These are phyloP conservation scores for Botrytis elliptica DNA, from an alignment of 2,329 filamentous ascomycete genomes.

Conservation along the genomic window DNA sequence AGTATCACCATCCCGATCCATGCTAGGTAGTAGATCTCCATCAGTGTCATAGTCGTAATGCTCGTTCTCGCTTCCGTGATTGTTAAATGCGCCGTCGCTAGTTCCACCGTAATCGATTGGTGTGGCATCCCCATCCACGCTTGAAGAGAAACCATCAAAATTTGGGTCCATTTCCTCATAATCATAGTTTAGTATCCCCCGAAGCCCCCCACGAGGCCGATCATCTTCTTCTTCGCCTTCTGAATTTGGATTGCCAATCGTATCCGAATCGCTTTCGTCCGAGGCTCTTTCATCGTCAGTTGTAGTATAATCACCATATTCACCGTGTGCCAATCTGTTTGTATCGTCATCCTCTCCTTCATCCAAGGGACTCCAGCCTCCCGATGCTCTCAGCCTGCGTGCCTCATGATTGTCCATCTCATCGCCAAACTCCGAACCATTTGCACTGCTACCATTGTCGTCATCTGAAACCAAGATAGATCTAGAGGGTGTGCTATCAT, in stretches of 20 bases:
- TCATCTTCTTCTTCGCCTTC: conserved; percentile 35
- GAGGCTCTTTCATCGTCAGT: conserved; percentile 28
- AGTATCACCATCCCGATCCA: conserved; percentile 40
- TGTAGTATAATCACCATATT: conserved; percentile 25
- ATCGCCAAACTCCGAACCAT: conserved; percentile 37
- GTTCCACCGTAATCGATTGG: conserved; percentile 5
- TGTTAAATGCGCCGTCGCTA: background rate
- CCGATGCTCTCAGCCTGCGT: conserved; percentile 20
- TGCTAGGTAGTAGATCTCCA: conserved; percentile 31
- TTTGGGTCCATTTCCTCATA: conserved; percentile 17
- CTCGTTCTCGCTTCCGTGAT: conserved; percentile 12
- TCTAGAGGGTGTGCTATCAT: conserved; percentile 27
- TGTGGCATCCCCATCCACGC: conserved; percentile 6
- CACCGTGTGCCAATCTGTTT: conserved; percentile 21
- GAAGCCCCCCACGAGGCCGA: conserved; percentile 28
- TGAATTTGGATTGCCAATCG: conserved; percentile 31
- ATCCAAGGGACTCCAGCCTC: conserved; percentile 40
- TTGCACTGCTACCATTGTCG: conserved; percentile 26
- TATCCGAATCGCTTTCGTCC: conserved; percentile 36
- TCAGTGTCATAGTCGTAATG: conserved; percentile 19
- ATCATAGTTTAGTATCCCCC: conserved; percentile 29
- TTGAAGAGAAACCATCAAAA: background rate
- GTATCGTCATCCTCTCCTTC: conserved; percentile 35
- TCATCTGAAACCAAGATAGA: conserved; percentile 28
- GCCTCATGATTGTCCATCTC: conserved; percentile 29